A percentile compares a stretch with the other conserved stretches of the same genome.
These are phyloP conservation scores for Chrysoporthe cubensis DNA, from an alignment of 2,329 filamentous ascomycete genomes.

Conservation along the genomic window DNA sequence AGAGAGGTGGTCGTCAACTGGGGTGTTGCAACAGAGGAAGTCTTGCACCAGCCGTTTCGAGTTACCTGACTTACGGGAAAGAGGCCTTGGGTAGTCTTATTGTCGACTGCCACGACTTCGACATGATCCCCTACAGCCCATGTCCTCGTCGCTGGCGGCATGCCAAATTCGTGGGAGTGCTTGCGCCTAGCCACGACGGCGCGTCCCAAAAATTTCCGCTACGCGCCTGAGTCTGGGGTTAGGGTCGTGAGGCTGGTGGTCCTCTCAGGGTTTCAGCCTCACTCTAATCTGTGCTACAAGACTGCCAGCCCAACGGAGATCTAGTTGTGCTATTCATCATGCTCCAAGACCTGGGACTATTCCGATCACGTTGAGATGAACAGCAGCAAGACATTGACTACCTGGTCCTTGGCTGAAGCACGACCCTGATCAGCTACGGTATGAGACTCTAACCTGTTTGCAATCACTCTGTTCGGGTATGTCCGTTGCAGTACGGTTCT, in stretches of 20 bases:
- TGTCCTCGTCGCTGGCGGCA: slow-evolving; percentile 10
- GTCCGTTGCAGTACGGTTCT: not conserved
- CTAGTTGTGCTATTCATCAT: not conserved
- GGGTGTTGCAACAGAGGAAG: not conserved
- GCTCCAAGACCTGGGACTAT: no score
- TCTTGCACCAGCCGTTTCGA: not conserved
- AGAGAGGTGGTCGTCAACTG: not conserved
- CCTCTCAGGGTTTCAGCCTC: not conserved
- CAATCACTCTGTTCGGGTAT: not conserved
- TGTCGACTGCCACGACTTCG: slow-evolving; percentile 73
- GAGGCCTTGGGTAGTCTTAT: slow-evolving; percentile 75
- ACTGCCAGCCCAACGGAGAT: not conserved
- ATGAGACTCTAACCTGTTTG: not conserved
- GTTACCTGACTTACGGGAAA: slow-evolving; percentile 62
- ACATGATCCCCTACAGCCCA: slow-evolving; percentile 38
- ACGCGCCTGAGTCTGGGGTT: not conserved
- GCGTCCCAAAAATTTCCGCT: not conserved
- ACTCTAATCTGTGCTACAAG: not conserved
- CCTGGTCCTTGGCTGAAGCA: not conserved
- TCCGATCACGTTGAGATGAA: not conserved
- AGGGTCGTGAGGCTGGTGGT: not conserved
- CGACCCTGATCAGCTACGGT: not conserved
- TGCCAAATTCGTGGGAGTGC: not conserved
- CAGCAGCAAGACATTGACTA: not conserved
- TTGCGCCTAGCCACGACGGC: not conserved